A percentile compares a stretch with the other conserved stretches of the same genome.
Evolutionary conservation across 2,329 filamentous ascomycete genomes (phyloP).

Genomic region (Aphanocladium album): DNA sequence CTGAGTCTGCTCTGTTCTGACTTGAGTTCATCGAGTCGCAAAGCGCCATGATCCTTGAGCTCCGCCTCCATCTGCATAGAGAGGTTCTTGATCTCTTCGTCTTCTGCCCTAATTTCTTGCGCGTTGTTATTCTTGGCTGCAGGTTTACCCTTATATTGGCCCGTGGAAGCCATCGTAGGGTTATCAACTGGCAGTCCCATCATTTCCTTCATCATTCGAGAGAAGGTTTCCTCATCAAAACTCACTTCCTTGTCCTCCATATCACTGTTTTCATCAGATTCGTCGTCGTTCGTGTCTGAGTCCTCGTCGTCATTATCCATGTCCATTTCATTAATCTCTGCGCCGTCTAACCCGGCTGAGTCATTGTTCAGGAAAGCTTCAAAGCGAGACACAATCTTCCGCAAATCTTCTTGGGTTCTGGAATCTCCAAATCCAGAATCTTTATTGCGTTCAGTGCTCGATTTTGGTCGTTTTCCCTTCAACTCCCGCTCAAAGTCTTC

Average conservation of each 20-base stretch:
- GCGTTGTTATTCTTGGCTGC: neutral
- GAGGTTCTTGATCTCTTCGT: constrained; percentile 59
- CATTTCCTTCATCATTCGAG: constrained; percentile 86
- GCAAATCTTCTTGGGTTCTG: constrained; percentile 67
- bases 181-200: constrained; percentile 57
- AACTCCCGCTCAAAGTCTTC: constrained; percentile 83
- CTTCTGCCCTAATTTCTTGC: constrained; percentile 34
- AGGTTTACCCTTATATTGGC: neutral
- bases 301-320: constrained; percentile 54
- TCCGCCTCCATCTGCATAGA: constrained; percentile 69
- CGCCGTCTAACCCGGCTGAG: constrained; percentile 72
- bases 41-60: constrained; percentile 61
- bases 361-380: constrained; percentile 88
- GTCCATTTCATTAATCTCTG: constrained; percentile 67
- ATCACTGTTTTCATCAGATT: constrained; percentile 52
- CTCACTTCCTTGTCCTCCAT: constrained; percentile 70
- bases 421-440: constrained; percentile 57
- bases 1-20: constrained; percentile 23
- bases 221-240: constrained; percentile 81
- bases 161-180: neutral
- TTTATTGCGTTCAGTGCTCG: constrained; percentile 29
- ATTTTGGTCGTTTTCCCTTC: constrained; percentile 37
- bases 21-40: constrained; percentile 45
- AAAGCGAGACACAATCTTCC: constrained; percentile 91
- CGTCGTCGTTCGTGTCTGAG: constrained; percentile 45